These are phyloP conservation scores for Colletotrichum echinochloae DNA, from an alignment of 2,329 filamentous ascomycete species.

Conservation along the genomic window DNA sequence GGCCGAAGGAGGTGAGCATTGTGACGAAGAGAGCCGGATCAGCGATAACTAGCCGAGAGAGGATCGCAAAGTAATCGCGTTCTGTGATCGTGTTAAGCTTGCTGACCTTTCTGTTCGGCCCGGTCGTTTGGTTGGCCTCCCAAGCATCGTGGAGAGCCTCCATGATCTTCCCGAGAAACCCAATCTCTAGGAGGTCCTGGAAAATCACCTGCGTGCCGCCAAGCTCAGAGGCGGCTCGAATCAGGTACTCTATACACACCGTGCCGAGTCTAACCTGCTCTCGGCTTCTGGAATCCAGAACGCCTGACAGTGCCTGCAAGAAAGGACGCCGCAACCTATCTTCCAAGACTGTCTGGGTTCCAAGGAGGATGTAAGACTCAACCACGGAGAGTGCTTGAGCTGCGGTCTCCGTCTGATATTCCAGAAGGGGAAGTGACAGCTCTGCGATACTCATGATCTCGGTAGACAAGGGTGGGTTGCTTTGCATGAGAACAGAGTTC, in stretches of 20 bases:
- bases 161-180: slow-evolving; percentile 73
- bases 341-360: slow-evolving; percentile 73
- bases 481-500: slow-evolving; percentile 78
- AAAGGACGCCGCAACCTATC: slow-evolving; percentile 65
- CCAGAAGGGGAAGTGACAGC: slow-evolving; percentile 74
- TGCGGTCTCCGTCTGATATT: slow-evolving; percentile 73
- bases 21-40: slow-evolving; percentile 77
- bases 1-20: slow-evolving; percentile 61
- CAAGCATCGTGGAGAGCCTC: slow-evolving; percentile 75
- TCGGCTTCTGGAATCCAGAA: slow-evolving; percentile 65
- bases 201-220: slow-evolving; percentile 74
- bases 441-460: slow-evolving; percentile 73
- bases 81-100: slow-evolving; percentile 81
- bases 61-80: slow-evolving; percentile 85
- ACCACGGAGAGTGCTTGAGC: slow-evolving; percentile 72
- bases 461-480: slow-evolving; percentile 69
- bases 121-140: slow-evolving; percentile 83
- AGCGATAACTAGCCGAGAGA: slow-evolving; percentile 81
- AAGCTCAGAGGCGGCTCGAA: slow-evolving; percentile 71
- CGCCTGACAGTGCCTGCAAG: slow-evolving; percentile 61
- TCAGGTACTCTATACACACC: slow-evolving; percentile 72
- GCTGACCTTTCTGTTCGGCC: slow-evolving; percentile 78
- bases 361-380: slow-evolving; percentile 77
- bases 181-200: slow-evolving; percentile 72
- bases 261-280: slow-evolving; percentile 70